A percentile compares a stretch with the other conserved stretches of the same genome.
phyloP scores from a whole-genome alignment of 495 filamentous ascomycete genomes.

The Aspergillus haitiensis region DNA sequence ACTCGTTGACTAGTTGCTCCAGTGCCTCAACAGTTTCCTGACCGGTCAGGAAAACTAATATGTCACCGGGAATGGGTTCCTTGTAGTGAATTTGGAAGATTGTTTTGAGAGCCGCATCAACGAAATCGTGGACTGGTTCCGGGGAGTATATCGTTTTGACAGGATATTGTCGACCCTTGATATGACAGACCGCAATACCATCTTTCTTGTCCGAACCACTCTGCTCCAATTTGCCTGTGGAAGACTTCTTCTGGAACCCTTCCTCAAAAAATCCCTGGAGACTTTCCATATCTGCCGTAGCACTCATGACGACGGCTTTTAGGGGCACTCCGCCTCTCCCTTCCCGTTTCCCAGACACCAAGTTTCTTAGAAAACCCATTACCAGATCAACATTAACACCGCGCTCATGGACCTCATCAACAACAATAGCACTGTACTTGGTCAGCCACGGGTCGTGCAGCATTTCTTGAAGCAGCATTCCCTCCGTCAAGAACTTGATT shows the following conservation, averaged over 20 bases:
- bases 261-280: constrained; percentile 73
- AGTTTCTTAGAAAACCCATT: constrained; percentile 79
- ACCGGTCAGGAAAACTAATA: constrained; percentile 90
- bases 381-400: constrained; percentile 94
- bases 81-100: constrained; percentile 89
- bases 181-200: constrained; percentile 60
- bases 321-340: constrained; percentile 70
- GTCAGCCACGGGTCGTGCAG: constrained; percentile 78
- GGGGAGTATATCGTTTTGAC: constrained; percentile 77
- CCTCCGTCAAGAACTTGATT: constrained; percentile 95
- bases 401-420: constrained; percentile 97
- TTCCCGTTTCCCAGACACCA: constrained; percentile 56
- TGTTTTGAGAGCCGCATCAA: constrained; percentile 74
- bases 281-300: constrained; percentile 82
- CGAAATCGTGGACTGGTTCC: constrained; percentile 76
- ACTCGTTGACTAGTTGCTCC: constrained; percentile 77
- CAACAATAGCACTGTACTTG: constrained; percentile 84
- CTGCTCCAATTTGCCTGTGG: constrained; percentile 13
- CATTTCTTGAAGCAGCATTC: constrained; percentile 95
- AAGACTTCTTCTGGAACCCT: constrained; percentile 29
- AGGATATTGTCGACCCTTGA: constrained; percentile 85
- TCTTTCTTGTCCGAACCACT: constrained; percentile 13
- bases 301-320: constrained; percentile 95
- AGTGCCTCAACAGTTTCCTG: constrained; percentile 89
- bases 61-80: constrained; percentile 88